Evolutionary conservation across 2,329 filamentous ascomycete species (phyloP), one percentile per base, ranked within the genome.

Genomic region (Phoma sp.): DNA sequence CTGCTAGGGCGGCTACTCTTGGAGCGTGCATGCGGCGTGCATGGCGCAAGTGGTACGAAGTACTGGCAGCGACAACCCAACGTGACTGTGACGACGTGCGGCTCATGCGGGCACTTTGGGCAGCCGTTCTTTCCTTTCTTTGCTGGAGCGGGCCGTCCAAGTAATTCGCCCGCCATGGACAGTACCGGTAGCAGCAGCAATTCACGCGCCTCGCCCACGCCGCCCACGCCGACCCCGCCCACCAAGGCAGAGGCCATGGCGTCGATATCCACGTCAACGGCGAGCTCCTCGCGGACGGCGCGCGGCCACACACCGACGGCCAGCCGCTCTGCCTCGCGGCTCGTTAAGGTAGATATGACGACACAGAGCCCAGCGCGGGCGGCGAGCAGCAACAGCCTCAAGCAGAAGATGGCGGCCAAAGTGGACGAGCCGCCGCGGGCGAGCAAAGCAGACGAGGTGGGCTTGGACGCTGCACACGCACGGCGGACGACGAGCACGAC

Each of bases 361-460:
- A 37, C 43, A 17, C 41, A 51, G 9, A 65, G 64, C 44, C 67
- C 70, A 32, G 52, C 64, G 24, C 69, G 73, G 37, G 66, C 72
- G 10, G 62, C 72, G 35, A 76, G 73, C 65, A 75, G 69, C 50
- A 72, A 75, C 65, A 75, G 73, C 69, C 73, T 76, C 44, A 74
- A 70, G 62, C 68, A 72, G 58, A 76, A 75, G 66, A 68, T 69
- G 64, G 51, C 58, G 39, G 72, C 70, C 63, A 73, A 71, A 57
- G 46, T 57, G 41, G 73, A 74, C n/a, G 74, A 75, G 17, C 45
- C 54, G 10, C 61, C 65, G 25, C 68, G 60, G 57, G 64, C 68
- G 36, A 72, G 60, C 68, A 71, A 67, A 54, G 65, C 74, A 50
- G 73, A 76, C 39, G 71, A 76, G 69, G 75, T 75, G 43, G 57